Evolutionary conservation across 2,329 filamentous ascomycete genomes (phyloP).

Genomic region (Beauveria medogensis): DNA sequence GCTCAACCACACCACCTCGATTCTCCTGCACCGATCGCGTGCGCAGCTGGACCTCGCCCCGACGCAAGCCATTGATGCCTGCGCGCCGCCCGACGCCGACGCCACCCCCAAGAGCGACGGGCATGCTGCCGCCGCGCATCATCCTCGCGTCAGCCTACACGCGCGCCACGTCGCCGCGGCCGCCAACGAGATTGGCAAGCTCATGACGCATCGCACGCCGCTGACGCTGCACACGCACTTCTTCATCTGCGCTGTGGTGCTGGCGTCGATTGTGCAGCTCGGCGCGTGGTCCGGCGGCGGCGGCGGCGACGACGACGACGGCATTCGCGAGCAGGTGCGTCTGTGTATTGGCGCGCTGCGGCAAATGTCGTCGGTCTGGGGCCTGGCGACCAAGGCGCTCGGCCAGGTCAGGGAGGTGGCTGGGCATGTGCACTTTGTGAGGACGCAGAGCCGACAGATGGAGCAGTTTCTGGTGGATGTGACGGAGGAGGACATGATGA

Average conservation of each 20-base stretch:
- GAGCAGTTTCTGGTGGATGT: conserved; percentile 2
- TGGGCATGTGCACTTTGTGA: background rate
- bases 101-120: background rate
- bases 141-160: background rate
- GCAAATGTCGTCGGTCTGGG: background rate
- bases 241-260: conserved; percentile 4
- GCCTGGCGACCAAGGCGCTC: background rate
- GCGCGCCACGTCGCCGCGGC: background rate
- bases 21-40: background rate
- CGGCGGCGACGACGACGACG: background rate
- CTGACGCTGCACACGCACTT: conserved; percentile 2
- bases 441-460: conserved; percentile 3
- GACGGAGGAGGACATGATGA: background rate
- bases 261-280: conserved; percentile 3
- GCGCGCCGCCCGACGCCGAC: background rate
- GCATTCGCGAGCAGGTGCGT: background rate
- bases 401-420: background rate
- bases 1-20: background rate
- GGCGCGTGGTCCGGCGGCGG: background rate
- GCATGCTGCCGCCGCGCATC: too few species aligned
- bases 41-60: background rate
- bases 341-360: conserved; percentile 9
- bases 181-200: background rate
- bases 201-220: conserved; percentile 3
- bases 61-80: background rate